A percentile compares a stretch with the other conserved stretches of the same genome.
Conservation (phyloP, 1,284 basidiomycete genomes). For the Ustilago sp. region DNA sequence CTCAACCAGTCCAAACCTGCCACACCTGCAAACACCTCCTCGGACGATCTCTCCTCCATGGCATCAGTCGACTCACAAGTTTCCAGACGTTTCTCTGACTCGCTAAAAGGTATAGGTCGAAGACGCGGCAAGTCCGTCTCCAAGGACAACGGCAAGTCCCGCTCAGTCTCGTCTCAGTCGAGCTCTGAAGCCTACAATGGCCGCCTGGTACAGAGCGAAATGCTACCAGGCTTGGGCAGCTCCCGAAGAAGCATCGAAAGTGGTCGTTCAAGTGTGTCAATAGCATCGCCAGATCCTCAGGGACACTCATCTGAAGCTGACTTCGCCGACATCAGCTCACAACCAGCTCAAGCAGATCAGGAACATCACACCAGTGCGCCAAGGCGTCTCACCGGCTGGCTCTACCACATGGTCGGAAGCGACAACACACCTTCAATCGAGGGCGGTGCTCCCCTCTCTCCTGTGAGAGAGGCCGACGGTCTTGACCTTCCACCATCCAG, state of each 20-base stretch:
- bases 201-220: conserved; percentile 20
- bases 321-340: not conserved
- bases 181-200: conserved; percentile 27
- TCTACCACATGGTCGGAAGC: conserved; percentile 56
- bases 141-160: conserved; percentile 13
- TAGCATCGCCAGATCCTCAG: conserved; percentile 17
- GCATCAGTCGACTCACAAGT: conserved; percentile 29
- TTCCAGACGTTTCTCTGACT: conserved; percentile 39
- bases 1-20: conserved; percentile 26
- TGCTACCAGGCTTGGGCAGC: not conserved
- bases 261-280: conserved; percentile 23
- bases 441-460: conserved; percentile 23
- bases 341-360: conserved; percentile 7
- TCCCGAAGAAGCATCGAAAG: conserved; percentile 41
- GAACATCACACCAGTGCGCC: conserved; percentile 25
- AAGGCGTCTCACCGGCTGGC: conserved; percentile 59
- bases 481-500: conserved; percentile 16
- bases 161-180: conserved; percentile 28
- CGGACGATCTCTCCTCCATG: conserved; percentile 30
- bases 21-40: conserved; percentile 16
- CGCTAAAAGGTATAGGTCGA: conserved; percentile 32
- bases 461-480: conserved; percentile 35
- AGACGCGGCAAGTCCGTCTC: conserved; percentile 33
- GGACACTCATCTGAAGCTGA: conserved; percentile 27
- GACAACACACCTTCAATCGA: conserved; percentile 30